Percentiles rank a stretch among this genome's conserved stretches.
These are phyloP conservation scores for Xylaria telfairii DNA, from an alignment of 495 filamentous ascomycete species.

Conservation along the genomic window DNA sequence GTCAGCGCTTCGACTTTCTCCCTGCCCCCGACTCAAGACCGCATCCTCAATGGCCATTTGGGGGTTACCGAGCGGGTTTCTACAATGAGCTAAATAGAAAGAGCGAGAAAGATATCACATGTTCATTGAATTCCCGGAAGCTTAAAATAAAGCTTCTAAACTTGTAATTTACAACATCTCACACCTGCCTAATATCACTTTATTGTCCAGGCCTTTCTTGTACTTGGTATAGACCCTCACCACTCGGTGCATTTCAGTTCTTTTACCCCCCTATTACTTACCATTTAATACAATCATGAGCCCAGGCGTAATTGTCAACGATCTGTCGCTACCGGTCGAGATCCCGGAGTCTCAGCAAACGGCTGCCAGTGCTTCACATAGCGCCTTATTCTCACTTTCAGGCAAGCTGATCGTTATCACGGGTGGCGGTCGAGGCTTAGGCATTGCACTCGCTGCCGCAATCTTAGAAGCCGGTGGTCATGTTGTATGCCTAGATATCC, in stretches of 20 bases:
- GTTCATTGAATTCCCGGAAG: neutral
- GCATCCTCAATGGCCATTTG: neutral
- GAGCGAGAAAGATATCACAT: neutral
- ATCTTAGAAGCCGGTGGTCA: conserved; percentile 18
- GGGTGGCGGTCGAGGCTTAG: conserved; percentile 17
- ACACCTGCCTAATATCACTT: neutral
- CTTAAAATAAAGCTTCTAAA: neutral
- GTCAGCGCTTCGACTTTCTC: neutral
- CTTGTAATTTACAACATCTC: neutral
- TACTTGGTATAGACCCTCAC: neutral
- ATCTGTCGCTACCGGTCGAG: neutral
- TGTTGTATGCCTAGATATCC: conserved; percentile 23
- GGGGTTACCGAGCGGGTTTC: neutral
- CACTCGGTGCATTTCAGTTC: neutral
- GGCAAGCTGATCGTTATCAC: conserved; percentile 6
- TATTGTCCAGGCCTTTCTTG: neutral
- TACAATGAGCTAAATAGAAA: neutral
- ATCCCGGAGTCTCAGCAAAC: conserved; percentile 6
- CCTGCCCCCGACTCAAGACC: neutral
- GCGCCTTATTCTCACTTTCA: conserved; percentile 8
- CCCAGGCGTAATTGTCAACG: neutral
- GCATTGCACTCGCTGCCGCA: conserved; percentile 14
- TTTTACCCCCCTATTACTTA: neutral
- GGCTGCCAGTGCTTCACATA: neutral
- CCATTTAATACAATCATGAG: neutral